Percentiles rank a stretch among this genome's conserved stretches.
Conservation (phyloP, 2,329 filamentous ascomycete species). For the Teratosphaeria gauchensis region DNA sequence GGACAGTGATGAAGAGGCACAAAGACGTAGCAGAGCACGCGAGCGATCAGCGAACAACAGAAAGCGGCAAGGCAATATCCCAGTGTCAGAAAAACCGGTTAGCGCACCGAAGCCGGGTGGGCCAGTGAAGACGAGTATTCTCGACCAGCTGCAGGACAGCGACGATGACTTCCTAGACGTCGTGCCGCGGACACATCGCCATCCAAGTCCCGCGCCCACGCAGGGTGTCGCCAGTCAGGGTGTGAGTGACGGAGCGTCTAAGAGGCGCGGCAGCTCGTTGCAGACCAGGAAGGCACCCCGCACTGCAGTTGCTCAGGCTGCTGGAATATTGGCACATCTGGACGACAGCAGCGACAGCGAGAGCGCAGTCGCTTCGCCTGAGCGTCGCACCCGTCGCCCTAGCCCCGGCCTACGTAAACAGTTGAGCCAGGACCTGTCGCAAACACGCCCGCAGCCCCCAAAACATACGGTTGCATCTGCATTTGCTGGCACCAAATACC, state of each 20-base stretch:
- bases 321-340: constrained; percentile 22
- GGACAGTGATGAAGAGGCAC: constrained; percentile 20
- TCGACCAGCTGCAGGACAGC: constrained; percentile 13
- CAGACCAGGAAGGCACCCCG: constrained; percentile 1
- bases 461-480: constrained; percentile 26
- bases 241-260: constrained; percentile 9
- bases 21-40: constrained; percentile 13
- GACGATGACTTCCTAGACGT: constrained; percentile 19
- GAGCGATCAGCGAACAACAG: constrained; percentile 10
- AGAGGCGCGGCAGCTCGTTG: constrained; percentile 11
- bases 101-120: neutral
- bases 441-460: constrained; percentile 9
- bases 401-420: constrained; percentile 19
- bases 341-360: constrained; percentile 25
- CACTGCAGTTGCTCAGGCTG: constrained; percentile 19
- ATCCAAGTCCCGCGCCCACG: constrained; percentile 20
- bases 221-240: constrained; percentile 9
- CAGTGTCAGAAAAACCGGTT: constrained; percentile 10
- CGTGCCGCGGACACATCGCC: constrained; percentile 14
- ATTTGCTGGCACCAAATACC: constrained; percentile 28
- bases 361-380: constrained; percentile 1
- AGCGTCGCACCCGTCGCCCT: constrained; percentile 6
- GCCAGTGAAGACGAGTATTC: constrained; percentile 8
- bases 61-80: constrained; percentile 4
- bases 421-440: constrained; percentile 8